These are phyloP conservation scores for Avena sativa DNA, from an alignment of 176 grass and related monocot species.

Conservation along the genomic window DNA sequence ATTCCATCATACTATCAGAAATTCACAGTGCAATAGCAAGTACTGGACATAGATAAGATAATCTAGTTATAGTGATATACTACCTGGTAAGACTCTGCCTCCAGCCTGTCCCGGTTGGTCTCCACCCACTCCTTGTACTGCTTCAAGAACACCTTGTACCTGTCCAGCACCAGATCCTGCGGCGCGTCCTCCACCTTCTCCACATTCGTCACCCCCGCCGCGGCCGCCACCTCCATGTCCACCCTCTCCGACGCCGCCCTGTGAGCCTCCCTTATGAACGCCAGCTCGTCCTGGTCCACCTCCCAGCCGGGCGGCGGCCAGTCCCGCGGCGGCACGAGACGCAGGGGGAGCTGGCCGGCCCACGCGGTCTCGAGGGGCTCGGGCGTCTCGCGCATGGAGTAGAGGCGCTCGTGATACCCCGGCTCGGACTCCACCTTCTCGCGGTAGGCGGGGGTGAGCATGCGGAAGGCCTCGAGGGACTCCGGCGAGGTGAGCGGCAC, in stretches of 20 bases:
- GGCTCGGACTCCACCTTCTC: slow-evolving; percentile 84
- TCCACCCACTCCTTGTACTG: slow-evolving; percentile 97
- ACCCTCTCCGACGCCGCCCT: slow-evolving; percentile 69
- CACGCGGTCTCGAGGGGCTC: slow-evolving; percentile 81
- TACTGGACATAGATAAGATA: not conserved
- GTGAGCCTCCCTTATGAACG: slow-evolving; percentile 88
- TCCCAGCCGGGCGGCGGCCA: slow-evolving; percentile 91
- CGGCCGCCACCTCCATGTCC: slow-evolving; percentile 63
- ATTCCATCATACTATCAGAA: not conserved
- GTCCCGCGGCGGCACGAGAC: slow-evolving; percentile 82
- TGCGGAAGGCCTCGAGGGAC: slow-evolving; percentile 83
- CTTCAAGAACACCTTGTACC: slow-evolving; percentile 90
- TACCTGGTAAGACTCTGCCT: slow-evolving; percentile 94
- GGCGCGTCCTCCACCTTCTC: slow-evolving; percentile 63
- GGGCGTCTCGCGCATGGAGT: slow-evolving; percentile 79
- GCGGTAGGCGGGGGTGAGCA: slow-evolving; percentile 87
- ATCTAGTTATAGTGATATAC: slow-evolving; percentile 42
- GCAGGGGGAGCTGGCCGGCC: slow-evolving; percentile 65
- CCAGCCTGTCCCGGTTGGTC: slow-evolving; percentile 70
- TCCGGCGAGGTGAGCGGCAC: slow-evolving; percentile 86
- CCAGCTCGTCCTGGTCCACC: slow-evolving; percentile 82
- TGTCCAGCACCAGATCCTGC: slow-evolving; percentile 58
- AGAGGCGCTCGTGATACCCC: slow-evolving; percentile 70
- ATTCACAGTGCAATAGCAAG: not conserved
- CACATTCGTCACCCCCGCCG: slow-evolving; percentile 46